Base-by-base conservation (phyloP, 2,329 filamentous ascomycete genomes). In the Phaeoacremonium minimum region DNA sequence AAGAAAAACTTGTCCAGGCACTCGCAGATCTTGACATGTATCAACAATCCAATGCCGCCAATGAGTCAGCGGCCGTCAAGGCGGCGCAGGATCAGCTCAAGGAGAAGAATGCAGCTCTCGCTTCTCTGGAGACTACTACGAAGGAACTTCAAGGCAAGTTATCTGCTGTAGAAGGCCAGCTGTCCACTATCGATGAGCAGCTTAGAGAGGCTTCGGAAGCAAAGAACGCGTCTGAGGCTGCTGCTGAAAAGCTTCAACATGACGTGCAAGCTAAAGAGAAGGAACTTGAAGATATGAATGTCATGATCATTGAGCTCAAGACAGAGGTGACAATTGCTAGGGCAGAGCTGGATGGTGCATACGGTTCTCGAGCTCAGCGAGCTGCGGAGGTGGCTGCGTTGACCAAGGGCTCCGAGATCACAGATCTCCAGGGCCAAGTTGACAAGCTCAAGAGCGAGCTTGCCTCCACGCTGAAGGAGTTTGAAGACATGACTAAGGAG, bases 331-430 rank as follows among this genome's bases (percentile, higher is more conserved):
- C 75, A 31, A 70, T 80, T 48, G 72, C 74, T 34, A 72, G 75
- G 50, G 77, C 77, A 14, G 77, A 81, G 55, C 67, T 81, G 18
- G 77, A 81, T 44, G 74, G 74, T 38, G 76, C 76, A 17, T 79
- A 80, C 51, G 76, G 76, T 39, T 70, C 71, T 39, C 70, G 75
- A 41, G 69, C 73, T 40, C 69, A 80, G 57, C 73, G 77, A 15
- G 75, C 76, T 15, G 71, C 72, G 11, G 75, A 79, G 45, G 69
- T 71, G 15, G 76, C 76, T 2, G 72, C 72, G 31, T 60, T 66
- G 32, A 53, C 71, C 46, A 73, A 75, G 56, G 66, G 58, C 38
- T 63, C 61, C n/a, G 67, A 75, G 50, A 57, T 67, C 30, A 47
- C 57, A 37, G 65, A 67, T 47, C 61, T 77, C 29, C 57, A 67